Evolutionary conservation across 495 filamentous ascomycete species (phyloP).

Genomic region (Astrothelium macrocarpum): DNA sequence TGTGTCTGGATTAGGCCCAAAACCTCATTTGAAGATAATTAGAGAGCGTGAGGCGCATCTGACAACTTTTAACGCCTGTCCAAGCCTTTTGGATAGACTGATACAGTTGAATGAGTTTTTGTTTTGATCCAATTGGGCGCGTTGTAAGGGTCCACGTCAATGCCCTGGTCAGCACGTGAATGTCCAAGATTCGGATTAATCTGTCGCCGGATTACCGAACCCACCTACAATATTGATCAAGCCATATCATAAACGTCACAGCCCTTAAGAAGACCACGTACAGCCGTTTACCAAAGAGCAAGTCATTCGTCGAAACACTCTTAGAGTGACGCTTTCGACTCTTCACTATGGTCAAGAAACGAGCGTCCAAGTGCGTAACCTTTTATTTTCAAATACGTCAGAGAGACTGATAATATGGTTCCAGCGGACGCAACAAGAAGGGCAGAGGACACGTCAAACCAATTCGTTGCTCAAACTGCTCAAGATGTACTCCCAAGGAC

Average conservation of each 20-base stretch:
- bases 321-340: not conserved
- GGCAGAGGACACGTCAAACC: constrained; percentile 99
- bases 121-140: constrained; percentile 1
- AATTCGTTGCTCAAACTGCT: constrained; percentile 99
- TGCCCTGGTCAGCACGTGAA: not conserved
- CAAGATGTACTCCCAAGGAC: constrained; percentile 98
- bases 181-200: not conserved
- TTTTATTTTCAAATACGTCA: constrained; percentile 15
- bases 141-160: not conserved
- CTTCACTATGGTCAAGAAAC: constrained; percentile 99
- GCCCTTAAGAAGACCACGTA: too few species aligned
- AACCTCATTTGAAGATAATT: too few species aligned
- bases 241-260: not conserved
- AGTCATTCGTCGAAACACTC: not conserved
- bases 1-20: too few species aligned
- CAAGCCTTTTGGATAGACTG: not conserved
- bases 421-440: constrained; percentile 98
- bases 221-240: not conserved
- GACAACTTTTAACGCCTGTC: too few species aligned
- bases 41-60: too few species aligned
- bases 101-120: not conserved
- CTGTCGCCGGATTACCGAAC: not conserved
- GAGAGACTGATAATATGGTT: constrained; percentile 24
- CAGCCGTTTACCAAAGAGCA: not conserved
- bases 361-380: constrained; percentile 79